Evolutionary conservation across 2,329 filamentous ascomycete species (phyloP), one percentile per base, ranked within the genome.

Genomic region (Penicillium sp.): DNA sequence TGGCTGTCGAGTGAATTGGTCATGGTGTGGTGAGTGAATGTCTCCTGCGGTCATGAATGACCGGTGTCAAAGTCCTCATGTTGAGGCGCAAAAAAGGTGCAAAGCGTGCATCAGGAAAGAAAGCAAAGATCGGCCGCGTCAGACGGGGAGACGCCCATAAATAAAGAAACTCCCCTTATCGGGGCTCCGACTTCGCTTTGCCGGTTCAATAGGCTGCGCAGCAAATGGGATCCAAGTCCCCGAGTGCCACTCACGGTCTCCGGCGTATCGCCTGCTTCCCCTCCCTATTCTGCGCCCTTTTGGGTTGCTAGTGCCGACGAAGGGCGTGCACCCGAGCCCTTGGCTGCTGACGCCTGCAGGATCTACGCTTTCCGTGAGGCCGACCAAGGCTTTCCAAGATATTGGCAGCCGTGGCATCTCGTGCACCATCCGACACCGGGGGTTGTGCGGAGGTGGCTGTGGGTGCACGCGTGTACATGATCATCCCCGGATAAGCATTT

Each of bases 1-100:
- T 42, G 27, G 36, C 28, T 50, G 56, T 59, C 54, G 54, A 50
- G 31, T 24, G 45, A 53, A 59, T 59, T 57, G 55, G 55, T 59
- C 54, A 59, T 52, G 25, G 41, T 44, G 10, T 33, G n/a, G 14
- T 7, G 5, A 20, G 18, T 20, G 35, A 10, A 20, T 20, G 16
- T 4, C 14, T 35, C n/a, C 10, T 9, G 5, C 10, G 9, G 9
- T 11, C 10, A 11, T 38, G 11, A 20, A 20, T 11, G 18, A 11
- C 35, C n/a, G 3, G 16, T 20, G 35, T 6, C 4, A 13, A 38
- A 38, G n/a, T 10, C 10, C 10, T 10, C 35, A 38, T 38, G 35
- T 20, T 38, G 8, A 20, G 11, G 35, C 30, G 31, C 11, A 10
- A 44, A 18, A 13, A 16, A 9, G 4, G 4, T 14, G 27, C 41